Evolutionary conservation across 352 stramenopile genomes (phyloP), one percentile per base, ranked within the genome.

Genomic region (Phytopythium oedochilum): DNA sequence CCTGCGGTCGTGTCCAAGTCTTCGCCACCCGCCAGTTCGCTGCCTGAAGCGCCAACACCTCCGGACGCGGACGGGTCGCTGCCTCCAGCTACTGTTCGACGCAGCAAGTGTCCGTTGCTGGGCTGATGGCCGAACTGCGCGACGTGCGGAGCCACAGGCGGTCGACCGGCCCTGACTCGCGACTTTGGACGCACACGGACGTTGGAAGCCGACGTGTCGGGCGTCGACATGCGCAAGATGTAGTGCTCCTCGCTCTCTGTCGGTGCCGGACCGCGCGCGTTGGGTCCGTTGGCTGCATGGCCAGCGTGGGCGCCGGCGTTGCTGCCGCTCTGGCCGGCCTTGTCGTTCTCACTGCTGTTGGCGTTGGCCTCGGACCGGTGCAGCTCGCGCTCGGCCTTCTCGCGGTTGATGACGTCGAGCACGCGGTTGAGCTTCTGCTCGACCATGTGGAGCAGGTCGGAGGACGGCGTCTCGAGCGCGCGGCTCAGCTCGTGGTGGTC

Each of bases 401-500:
- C 83, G 17, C 83, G 74, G 57, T 92, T 92, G 59, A 92, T 88
- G 46, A 92, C 80, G 52, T 92, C 83, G 18, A 92, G 56, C 31
- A 92, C 80, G 29, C 80, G 76, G 44, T 86, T 89, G 10, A 92
- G 76, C 51, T 92, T 92, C 60, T 92, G 79, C 61, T 92, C 83
- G 31, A 92, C 80, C 53, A 88, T 64, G 51, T 92, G 83, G 28
- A 92, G 67, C 14, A 92, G 61, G 49, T 92, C 83, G 0, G 75
- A 64, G 3, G 83, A 88, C 1, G 83, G 71, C 1, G 71, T 86
- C 60, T 90, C 83, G 48, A 81, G 75, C n/a, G 74, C 78, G 49
- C 72, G 71, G 26, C 72, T 83, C 10, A 89, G 64, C 46, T 91
- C 80, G 52, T 89, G 68, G 48, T 89, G 75, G 57, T 88, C 78